These are phyloP conservation scores for Trichophyton mentagrophytes DNA, from an alignment of 2,329 filamentous ascomycete genomes.

Conservation along the genomic window DNA sequence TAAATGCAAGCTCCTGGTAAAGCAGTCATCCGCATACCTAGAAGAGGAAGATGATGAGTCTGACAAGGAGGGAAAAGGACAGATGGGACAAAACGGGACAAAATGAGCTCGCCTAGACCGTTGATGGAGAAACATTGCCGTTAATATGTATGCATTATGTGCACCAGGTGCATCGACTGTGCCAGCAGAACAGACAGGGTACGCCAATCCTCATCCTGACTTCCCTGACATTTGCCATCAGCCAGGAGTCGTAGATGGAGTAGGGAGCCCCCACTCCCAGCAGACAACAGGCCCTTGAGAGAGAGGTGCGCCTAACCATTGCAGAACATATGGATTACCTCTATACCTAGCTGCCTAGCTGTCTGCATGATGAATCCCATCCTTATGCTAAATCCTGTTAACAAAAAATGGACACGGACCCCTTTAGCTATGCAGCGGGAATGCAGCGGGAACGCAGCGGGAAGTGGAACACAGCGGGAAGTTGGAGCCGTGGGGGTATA, in stretches of 20 bases:
- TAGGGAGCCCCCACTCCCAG: not conserved
- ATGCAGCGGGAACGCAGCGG: not conserved
- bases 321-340: not conserved
- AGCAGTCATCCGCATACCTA: not conserved
- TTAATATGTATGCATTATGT: not conserved
- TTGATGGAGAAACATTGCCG: not conserved
- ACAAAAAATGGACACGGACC: not conserved
- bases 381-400: not conserved
- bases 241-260: too few relatives aligned
- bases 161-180: not conserved
- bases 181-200: not conserved
- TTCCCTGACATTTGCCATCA: not conserved
- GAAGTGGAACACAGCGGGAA: not conserved
- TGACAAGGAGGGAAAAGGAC: not conserved
- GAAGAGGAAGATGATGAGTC: not conserved
- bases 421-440: not conserved
- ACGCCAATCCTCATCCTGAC: not conserved
- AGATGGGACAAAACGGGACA: not conserved
- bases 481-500: not conserved
- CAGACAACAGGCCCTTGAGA: not conserved
- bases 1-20: not conserved
- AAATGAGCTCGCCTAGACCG: not conserved
- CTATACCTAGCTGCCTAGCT: not conserved
- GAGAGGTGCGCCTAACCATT: not conserved
- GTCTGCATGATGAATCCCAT: not conserved